Evolutionary conservation across 495 filamentous ascomycete genomes (phyloP), one percentile per base, ranked within the genome.

Genomic region (Podospora sp.): DNA sequence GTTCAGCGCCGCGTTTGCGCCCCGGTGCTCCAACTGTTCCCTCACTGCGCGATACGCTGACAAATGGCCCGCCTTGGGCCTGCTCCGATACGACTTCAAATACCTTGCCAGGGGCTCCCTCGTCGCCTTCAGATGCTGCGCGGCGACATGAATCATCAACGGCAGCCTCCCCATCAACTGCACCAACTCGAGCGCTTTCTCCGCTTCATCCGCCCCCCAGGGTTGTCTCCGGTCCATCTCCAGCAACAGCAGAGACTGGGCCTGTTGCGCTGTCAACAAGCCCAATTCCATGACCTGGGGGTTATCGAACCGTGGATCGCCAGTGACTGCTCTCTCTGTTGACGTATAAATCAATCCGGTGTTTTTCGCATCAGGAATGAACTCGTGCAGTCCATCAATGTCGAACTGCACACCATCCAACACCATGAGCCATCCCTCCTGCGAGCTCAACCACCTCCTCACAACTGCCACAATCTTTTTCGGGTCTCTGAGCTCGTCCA

Each of bases 341-440:
- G 90, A 92, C 2, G 92, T 93, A 63, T 92, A 92, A 24, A 95
- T 91, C 53, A 94, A 84, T 70, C 87, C 88, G 20, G 89, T 90
- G 59, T 87, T 83, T 65, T 79, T 83, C 21, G 86, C 86, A 72
- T 90, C 89, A 0, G 92, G 92, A 11, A 95, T 86, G 69, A 90
- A 92, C 49, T 86, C 80, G 46, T 81, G 77, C 12, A 94, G 81
- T 6, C 82, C 79, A 33, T 84, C 85, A 4, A 88, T 87, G 60
- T 89, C 86, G 63, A 93, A 90, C 25, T 84, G 87, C 14, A 93
- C 80, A 0, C 91, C 92, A 69, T 95, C 92, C 33, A 94, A 83
- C 4, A 94, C 81, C 61, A 95, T 76, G 8, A 95, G 80, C 92
- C 92, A 95, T 8, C 88, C 85, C 3, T 88, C 79, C n/a, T 86